Base-by-base conservation (phyloP, 495 filamentous ascomycete genomes). In the Apiosordaria backusii region DNA sequence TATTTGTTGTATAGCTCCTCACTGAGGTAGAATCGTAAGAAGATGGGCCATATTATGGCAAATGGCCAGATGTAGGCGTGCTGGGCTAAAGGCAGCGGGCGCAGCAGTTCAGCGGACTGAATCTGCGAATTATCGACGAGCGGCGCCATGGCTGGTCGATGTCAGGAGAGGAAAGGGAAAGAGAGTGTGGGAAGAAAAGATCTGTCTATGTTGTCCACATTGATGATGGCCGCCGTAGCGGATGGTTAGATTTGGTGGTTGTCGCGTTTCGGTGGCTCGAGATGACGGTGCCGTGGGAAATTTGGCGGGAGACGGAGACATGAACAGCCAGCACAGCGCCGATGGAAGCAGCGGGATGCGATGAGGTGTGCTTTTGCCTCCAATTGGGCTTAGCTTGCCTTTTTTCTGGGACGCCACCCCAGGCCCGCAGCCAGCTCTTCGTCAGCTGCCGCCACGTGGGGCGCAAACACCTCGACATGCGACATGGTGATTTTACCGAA, bases 11-110 rank as follows among this genome's bases (percentile, higher is more conserved):
- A 99, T 67, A 89, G 86, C 24, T 92, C 90, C 50, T 86, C 81
- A 15, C 87, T 90, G 60, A 96, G 86, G 74, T 94, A 97, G 76
- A 92, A 85, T 70, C 91, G 84, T 63, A 97, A 87, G 79, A 97
- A 97, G 68, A 86, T 81, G 40, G 95, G 94, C 92, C 96, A 99
- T 70, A 92, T 84, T 65, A 96, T 86, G 27, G 89, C 75, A 71
- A 97, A 99, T 0, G 95, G 95, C 90, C 91, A 95, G 69, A 97
- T 77, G 76, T 99, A 98, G 67, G 90, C 79, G 78, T 97, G 95
- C 45, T 93, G 79, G 66, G 87, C 86, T 61, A 88, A 75, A 53
- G 96, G 90, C 61, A 97, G 86, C 65, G 96, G 94, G 74, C 90
- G 91, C 74, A 97, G 90, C 63, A 99, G 84, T 66, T 91, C 90